Percentiles rank a stretch among this genome's conserved stretches.
phyloP scores from a whole-genome alignment of 202 grass and related monocot species.

The Setaria viridis region DNA sequence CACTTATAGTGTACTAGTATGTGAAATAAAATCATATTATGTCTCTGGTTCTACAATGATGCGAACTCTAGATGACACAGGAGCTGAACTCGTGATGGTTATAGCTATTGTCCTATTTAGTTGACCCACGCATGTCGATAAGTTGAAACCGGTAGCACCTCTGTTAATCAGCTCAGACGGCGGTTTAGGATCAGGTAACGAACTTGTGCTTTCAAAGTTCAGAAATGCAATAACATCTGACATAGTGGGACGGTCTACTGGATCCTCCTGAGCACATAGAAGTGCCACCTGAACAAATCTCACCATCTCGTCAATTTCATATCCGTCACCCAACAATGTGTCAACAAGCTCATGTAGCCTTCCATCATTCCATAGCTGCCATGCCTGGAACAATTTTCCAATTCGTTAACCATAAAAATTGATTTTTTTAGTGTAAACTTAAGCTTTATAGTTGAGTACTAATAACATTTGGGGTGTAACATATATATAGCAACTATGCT shows the following conservation, averaged over 20 bases:
- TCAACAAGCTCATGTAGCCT: conserved; percentile 20
- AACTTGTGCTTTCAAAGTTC: not conserved
- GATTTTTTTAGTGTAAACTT: not conserved
- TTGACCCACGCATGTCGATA: not conserved
- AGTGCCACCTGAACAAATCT: conserved; percentile 20
- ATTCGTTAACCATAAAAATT: not conserved
- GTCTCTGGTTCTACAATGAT: conserved; percentile 22
- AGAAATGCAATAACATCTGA: conserved; percentile 23
- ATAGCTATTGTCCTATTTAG: conserved; percentile 36
- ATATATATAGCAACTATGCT: not conserved
- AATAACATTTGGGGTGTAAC: not conserved
- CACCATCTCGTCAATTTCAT: not conserved
- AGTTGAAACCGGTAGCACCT: too few relatives aligned
- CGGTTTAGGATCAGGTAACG: not conserved
- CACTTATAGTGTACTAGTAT: not conserved
- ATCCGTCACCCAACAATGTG: not conserved
- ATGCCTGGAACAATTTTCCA: conserved; percentile 19
- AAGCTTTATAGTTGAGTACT: not conserved
- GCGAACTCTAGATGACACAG: conserved; percentile 11
- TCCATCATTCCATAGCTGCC: conserved; percentile 26
- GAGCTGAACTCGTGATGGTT: conserved; percentile 38
- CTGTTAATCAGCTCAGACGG: not conserved
- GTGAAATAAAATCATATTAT: not conserved
- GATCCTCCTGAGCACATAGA: conserved; percentile 36
- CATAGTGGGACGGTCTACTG: conserved; percentile 36